Evolutionary conservation across 208 protist genomes (phyloP), one percentile per base, ranked within the genome.

Genomic region (Crithidia brevicula): DNA sequence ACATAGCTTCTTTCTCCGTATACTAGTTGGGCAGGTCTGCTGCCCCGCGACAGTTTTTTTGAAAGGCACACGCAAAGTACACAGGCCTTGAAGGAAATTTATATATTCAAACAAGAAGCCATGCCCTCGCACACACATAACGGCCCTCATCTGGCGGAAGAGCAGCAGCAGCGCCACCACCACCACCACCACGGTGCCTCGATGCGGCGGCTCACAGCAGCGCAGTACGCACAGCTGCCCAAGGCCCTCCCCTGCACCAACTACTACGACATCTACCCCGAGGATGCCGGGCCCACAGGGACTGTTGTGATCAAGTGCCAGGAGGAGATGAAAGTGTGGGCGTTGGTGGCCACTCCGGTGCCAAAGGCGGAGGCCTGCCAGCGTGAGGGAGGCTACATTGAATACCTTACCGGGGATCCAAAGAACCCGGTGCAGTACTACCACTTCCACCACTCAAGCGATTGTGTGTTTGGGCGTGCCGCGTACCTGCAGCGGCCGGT

Each of bases 341-440:
- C 36, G 10, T 13, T 40, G 36, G 36, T 40, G 36, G 36, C 36
- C 10, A 1, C 36, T 16, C 36, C 36, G 10, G 36, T 40, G 36
- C 8, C 36, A 40, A 40, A 40, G 15, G 36, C 8, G 15, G 36
- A 40, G 36, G 36, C 36, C 10, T 13, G 8, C 10, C 36, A 40
- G 36, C 36, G 1, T 7, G 36, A 40, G 1, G 36, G 36, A 0
- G 36, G 36, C 36, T 40, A 13, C 36, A 40, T 40, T 23, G 9
- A 52, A 23, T 52, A 52, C 23, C 9, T 52, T 30, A 52, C 47
- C 1, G 47, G 47, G 25, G 47, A 52, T 16, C 47, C 47, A 2
- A 25, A 52, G 6, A 52, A 52, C 23, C 47, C 47, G 47, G 47
- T 52, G 18, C 16, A 52, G 47, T 52, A 52, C 47, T 52, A 30